Base-by-base conservation (phyloP, 176 grass and related monocot genomes). In the Bonia amplexicaulis region DNA sequence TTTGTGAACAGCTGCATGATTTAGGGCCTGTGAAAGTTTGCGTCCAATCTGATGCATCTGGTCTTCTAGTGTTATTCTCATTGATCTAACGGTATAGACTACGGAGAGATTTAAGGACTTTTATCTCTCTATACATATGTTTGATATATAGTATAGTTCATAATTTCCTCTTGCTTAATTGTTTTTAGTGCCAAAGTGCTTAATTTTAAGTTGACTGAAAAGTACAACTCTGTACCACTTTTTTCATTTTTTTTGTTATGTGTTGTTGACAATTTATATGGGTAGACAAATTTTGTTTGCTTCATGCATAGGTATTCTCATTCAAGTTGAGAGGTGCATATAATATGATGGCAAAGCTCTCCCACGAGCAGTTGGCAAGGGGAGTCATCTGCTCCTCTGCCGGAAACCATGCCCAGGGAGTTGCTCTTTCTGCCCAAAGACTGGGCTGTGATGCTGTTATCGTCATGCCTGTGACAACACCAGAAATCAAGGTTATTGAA, bases 311-410 rank as follows among this genome's bases (percentile, higher is more conserved):
- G 97, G 97, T 99, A 6, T 96, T 99, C 71, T 99, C 97, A 65
- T 99, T 99, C 91, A 99, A 99, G 79, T 85, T 99, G 82, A 86
- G 97, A 71, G 97, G 97, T 75, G 97, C 97, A 78, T 99, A 99
- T 83, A 99, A 99, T 74, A 99, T 99, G 97, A 99, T 99, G 93
- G 97, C 88, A 35, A 96, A 99, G 69, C 90, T 99, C 78, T 65
- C 97, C 23, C 79, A 27, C 26, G 84, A 96, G 70, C 83, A 99
- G 74, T 86, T 99, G 81, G 82, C 85, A 23, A 99, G 76, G n/a
- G 97, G 97, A 4, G 97, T 99, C 70, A 96, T 99, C 59, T 99
- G 97, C 78, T 99, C 97, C 42, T 99, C 97, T 89, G 97, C 97
- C 27, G 97, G 97, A 80, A 99, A 99, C 84, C 97, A 99, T 90